Percentiles rank a stretch among this genome's conserved stretches.
Evolutionary conservation across 306 rosid genomes (phyloP).

Genomic region (Fagus sylvatica): DNA sequence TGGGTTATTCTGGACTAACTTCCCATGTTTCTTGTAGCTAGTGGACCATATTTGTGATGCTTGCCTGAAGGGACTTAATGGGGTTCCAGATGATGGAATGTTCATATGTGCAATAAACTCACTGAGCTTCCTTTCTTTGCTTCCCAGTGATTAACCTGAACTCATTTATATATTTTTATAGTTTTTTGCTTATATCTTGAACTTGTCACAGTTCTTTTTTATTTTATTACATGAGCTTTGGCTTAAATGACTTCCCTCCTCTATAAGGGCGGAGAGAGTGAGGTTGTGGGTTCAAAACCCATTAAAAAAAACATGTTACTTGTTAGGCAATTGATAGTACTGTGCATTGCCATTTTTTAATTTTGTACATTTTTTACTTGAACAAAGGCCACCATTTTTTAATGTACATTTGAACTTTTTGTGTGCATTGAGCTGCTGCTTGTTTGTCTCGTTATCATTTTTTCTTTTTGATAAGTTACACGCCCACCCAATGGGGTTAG

Average conservation of each 20-base stretch:
- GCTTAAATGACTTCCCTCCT: too few species aligned
- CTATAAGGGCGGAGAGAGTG: too few species aligned
- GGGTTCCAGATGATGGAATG: slow-evolving; percentile 99
- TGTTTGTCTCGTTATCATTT: too few species aligned
- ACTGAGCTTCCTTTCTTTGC: slow-evolving; percentile 98
- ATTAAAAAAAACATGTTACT: not conserved
- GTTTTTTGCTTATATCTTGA: not conserved
- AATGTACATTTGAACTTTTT: too few species aligned
- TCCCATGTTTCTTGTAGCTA: slow-evolving; percentile 51
- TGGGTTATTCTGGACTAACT: not conserved
- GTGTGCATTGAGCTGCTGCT: too few species aligned
- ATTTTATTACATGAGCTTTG: too few species aligned
- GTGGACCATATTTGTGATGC: slow-evolving; percentile 96
- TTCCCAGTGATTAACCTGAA: slow-evolving; percentile 59
- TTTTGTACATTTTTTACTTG: too few species aligned
- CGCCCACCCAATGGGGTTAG: too few species aligned
- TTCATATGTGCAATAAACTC: slow-evolving; percentile 78
- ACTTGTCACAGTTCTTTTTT: not conserved
- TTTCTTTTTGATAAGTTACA: too few species aligned
- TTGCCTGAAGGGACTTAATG: slow-evolving; percentile 96
- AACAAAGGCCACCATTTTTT: not conserved
- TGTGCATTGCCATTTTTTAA: not conserved
- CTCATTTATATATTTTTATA: not conserved
- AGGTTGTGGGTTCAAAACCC: too few species aligned
- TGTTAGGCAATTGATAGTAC: not conserved